These are phyloP conservation scores for Entelexis paramagnoliae DNA, from an alignment of 1,139 yeast species.

Conservation along the genomic window DNA sequence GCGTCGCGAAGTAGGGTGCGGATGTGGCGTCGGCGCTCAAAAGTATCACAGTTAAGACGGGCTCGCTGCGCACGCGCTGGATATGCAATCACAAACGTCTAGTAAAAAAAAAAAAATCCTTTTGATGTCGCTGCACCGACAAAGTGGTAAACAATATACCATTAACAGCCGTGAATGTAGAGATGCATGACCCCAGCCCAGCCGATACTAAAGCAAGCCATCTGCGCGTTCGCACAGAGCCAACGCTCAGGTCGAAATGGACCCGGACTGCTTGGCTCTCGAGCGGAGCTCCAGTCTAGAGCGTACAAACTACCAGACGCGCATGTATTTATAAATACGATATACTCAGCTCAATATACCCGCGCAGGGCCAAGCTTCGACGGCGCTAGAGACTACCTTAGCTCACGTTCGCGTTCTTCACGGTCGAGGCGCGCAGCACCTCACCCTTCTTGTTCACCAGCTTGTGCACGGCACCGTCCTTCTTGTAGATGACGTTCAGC, in stretches of 20 bases:
- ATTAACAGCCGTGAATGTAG: too few species aligned
- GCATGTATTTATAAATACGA: too few species aligned
- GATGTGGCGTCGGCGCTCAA: too few species aligned
- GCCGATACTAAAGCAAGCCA: not conserved
- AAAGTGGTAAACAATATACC: too few species aligned
- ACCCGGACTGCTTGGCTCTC: too few species aligned
- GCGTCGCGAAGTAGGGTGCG: not conserved
- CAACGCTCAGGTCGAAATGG: too few species aligned
- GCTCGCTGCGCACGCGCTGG: too few species aligned
- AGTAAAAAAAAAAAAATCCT: not conserved
- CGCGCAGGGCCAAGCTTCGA: not conserved
- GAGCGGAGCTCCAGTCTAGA: too few species aligned
- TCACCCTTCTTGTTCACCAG: slow-evolving; percentile 72
- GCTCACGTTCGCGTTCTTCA: slow-evolving; percentile 65
- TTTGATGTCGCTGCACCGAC: too few species aligned
- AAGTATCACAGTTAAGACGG: too few species aligned
- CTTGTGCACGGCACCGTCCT: slow-evolving; percentile 56
- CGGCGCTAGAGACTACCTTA: slow-evolving; percentile 28
- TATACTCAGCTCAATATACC: not conserved
- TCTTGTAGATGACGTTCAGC: slow-evolving; percentile 70
- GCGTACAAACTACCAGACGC: too few species aligned
- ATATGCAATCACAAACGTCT: not conserved
- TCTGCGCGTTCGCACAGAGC: too few species aligned
- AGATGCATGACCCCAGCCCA: not conserved
- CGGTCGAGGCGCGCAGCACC: slow-evolving; percentile 54